phyloP scores from a whole-genome alignment of 345 rosid species.

The Eucalyptus curtisii region DNA sequence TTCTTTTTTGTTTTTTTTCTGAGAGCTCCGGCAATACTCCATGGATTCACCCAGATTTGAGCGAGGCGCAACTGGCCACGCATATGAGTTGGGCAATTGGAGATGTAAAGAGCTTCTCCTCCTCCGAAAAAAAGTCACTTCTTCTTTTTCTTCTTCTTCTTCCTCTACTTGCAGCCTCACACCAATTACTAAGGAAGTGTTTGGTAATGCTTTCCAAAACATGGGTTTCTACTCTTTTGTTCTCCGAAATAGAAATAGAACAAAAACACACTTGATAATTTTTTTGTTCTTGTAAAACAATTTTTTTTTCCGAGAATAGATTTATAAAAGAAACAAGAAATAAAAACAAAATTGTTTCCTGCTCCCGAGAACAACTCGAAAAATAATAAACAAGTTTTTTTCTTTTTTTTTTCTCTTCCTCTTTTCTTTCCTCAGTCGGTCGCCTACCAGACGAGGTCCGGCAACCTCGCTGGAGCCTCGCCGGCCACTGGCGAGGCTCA shows the following conservation, averaged over 20 bases:
- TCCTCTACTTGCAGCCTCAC: not conserved
- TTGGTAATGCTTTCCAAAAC: accelerated
- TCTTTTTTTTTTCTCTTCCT: too few relatives aligned
- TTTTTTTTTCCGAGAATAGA: accelerated
- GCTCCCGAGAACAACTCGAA: accelerated
- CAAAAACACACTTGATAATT: accelerated
- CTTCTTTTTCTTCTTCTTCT: not conserved
- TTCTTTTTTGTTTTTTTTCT: too few relatives aligned
- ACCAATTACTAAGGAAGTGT: not conserved
- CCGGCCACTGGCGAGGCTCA: accelerated
- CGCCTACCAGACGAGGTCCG: accelerated
- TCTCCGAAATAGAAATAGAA: accelerated
- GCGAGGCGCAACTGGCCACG: accelerated
- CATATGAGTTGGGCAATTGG: not conserved
- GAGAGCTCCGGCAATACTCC: accelerated
- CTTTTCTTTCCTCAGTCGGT: too few relatives aligned
- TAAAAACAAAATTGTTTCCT: too few relatives aligned
- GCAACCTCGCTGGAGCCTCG: accelerated
- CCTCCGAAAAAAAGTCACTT: not conserved
- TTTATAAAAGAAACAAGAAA: too few relatives aligned
- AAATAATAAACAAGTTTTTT: too few relatives aligned
- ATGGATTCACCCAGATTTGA: too few relatives aligned
- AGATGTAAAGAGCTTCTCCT: not conserved
- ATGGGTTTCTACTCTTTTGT: accelerated
- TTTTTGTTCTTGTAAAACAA: too few relatives aligned